Evolutionary conservation across 108 stramenopile species (phyloP).

Genomic region (Pseudonitzschia delicatissima): DNA sequence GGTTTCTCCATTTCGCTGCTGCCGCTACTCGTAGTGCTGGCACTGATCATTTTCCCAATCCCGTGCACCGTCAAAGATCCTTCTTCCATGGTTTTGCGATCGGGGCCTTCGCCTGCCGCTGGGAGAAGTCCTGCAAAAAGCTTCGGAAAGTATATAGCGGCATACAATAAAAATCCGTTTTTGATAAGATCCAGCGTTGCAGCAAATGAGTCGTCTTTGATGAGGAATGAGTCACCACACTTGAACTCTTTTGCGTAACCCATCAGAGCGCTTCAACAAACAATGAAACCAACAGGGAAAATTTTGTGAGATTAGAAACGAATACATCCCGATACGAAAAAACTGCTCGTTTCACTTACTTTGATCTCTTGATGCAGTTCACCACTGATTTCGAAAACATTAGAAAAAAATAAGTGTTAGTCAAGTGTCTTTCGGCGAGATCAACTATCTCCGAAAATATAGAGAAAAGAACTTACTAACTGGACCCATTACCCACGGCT

Average conservation of each 20-base stretch:
- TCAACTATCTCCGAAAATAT: background rate
- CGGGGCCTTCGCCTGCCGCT: conserved; percentile 31
- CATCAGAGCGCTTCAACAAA: conserved; percentile 22
- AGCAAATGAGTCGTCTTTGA: conserved; percentile 10
- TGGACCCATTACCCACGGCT: conserved; percentile 42
- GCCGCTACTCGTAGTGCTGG: background rate
- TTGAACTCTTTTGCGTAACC: conserved; percentile 20
- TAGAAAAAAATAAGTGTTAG: background rate
- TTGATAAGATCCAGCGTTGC: conserved; percentile 8
- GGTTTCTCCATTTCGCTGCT: background rate
- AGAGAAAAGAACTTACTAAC: conserved; percentile 22
- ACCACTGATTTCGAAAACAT: conserved; percentile 18
- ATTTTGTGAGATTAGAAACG: background rate
- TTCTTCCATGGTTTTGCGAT: conserved; percentile 33
- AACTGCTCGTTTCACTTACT: conserved; percentile 16
- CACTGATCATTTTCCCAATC: conserved; percentile 1
- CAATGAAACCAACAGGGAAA: background rate
- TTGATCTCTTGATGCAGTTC: conserved; percentile 37
- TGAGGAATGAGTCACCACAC: conserved; percentile 25
- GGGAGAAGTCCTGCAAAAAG: conserved; percentile 26
- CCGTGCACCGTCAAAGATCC: conserved; percentile 31
- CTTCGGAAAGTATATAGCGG: conserved; percentile 19
- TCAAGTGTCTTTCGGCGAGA: background rate
- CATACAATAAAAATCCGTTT: conserved; percentile 5
- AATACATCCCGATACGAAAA: too few relatives aligned